Conservation (phyloP, 2,329 filamentous ascomycete genomes). For the Fusarium bactridioides region DNA sequence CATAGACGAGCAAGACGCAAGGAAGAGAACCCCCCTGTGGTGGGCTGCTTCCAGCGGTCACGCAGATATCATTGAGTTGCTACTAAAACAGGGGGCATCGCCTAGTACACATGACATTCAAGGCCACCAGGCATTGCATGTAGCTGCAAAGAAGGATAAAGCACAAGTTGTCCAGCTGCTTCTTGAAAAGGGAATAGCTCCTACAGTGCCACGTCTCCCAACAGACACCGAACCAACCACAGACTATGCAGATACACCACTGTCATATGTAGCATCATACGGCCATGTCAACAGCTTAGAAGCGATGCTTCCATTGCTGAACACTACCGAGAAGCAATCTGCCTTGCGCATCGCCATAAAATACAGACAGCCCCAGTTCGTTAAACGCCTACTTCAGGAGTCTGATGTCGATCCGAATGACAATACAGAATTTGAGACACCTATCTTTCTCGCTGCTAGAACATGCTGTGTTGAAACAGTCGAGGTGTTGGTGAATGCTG, state of each 20-base stretch:
- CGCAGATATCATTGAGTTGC: slow-evolving; percentile 8
- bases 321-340: slow-evolving; percentile 31
- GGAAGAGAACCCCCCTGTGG: slow-evolving; percentile 6
- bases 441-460: slow-evolving; percentile 31
- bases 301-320: slow-evolving; percentile 41
- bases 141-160: slow-evolving; percentile 40
- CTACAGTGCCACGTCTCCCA: slow-evolving; percentile 28
- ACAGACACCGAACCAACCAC: not conserved
- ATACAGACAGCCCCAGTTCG: slow-evolving; percentile 23
- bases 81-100: slow-evolving; percentile 40
- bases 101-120: slow-evolving; percentile 28
- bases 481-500: slow-evolving; percentile 40
- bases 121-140: slow-evolving; percentile 44
- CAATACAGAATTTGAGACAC: slow-evolving; percentile 26
- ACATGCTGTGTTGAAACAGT: slow-evolving; percentile 23
- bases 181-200: slow-evolving; percentile 42
- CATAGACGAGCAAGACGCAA: not conserved
- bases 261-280: slow-evolving; percentile 39
- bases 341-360: slow-evolving; percentile 42
- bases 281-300: slow-evolving; percentile 41
- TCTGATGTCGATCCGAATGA: slow-evolving; percentile 45
- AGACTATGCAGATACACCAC: not conserved
- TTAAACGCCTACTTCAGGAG: slow-evolving; percentile 42
- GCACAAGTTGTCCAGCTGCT: slow-evolving; percentile 6
- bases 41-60: slow-evolving; percentile 40